These are phyloP conservation scores for Sicyos edulis DNA, from an alignment of 306 rosid genomes.

Conservation along the genomic window DNA sequence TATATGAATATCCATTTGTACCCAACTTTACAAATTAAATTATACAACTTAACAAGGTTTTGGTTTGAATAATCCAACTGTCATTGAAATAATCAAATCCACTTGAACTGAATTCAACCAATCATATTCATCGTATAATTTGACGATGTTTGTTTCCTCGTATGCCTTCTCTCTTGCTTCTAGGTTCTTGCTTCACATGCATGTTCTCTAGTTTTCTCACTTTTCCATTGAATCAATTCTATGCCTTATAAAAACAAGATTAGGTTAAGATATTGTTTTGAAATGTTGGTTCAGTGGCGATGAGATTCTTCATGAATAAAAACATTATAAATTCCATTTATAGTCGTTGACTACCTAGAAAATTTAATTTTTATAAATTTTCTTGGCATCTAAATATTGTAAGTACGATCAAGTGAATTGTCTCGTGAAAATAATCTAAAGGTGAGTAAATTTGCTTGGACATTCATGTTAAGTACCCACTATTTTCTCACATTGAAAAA, in stretches of 20 bases:
- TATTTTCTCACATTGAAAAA: too few species aligned
- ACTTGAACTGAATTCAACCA: neutral
- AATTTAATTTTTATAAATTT: too few species aligned
- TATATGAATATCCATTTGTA: neutral
- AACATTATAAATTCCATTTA: too few species aligned
- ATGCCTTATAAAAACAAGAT: neutral
- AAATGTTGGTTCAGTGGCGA: too few species aligned
- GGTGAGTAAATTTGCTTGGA: too few species aligned
- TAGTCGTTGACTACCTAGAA: too few species aligned
- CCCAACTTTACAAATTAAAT: neutral
- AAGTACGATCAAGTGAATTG: too few species aligned
- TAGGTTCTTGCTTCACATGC: slow-evolving; percentile 19
- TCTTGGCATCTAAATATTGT: too few species aligned
- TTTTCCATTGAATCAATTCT: neutral
- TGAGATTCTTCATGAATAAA: too few species aligned
- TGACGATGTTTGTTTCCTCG: slow-evolving; percentile 17
- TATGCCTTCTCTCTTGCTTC: neutral
- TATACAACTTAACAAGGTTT: neutral
- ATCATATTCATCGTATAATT: neutral
- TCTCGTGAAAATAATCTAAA: too few species aligned
- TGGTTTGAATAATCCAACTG: slow-evolving; percentile 16
- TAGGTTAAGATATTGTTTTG: too few species aligned
- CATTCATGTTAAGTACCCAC: too few species aligned
- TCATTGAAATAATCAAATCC: slow-evolving; percentile 7
- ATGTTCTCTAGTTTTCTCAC: neutral